Evolutionary conservation across 2,329 filamentous ascomycete genomes (phyloP), one percentile per base, ranked within the genome.

Genomic region (Sporothrix inflata): DNA sequence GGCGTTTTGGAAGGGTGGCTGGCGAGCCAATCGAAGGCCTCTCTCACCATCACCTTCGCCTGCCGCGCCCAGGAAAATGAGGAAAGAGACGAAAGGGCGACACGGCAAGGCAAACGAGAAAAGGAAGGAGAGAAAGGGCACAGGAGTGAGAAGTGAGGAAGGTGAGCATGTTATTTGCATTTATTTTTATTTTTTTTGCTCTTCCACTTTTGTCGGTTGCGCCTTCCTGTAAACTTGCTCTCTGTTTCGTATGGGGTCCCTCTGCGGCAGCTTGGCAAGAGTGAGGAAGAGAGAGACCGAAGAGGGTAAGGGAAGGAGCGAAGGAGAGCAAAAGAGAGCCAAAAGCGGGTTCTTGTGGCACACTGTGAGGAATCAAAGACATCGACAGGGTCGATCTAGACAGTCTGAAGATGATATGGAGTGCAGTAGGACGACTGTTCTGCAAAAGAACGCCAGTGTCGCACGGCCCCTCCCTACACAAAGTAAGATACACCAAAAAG

Each of bases 241-340:
- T 27, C 21, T 65, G 60, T 45, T 45, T 65, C 60, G 60, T 45
- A 27, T 65, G 38, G n/a, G 60, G 3, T 11, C 38, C 4, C 8
- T 65, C 12, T 45, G 60, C 60, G 38, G 60, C 60, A 65, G 38
- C 38, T 45, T 65, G 60, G 60, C 60, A 45, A 27, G 60, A 61
- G 55, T 30, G 34, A 40, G 7, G 7, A 45, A 5, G 27, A 27
- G 5, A 45, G 14, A 4, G 21, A 11, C n/a, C 8, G 4, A 14
- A 27, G 12, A 24, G 60, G n/a, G 12, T 7, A 19, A 27, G 38
- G 60, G 60, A 27, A 65, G 14, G 60, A 65, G 38, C n/a, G 27
- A 3, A 9, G n/a, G 38, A 21, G 55, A 40, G 19, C 19, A 3
- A 30, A 24, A 45, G 38, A 38, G 38, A 38, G n/a, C 27, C 19